Evolutionary conservation across 257 asterid genomes (phyloP), one percentile per base, ranked within the genome.

Genomic region (Leonotis leonurus): DNA sequence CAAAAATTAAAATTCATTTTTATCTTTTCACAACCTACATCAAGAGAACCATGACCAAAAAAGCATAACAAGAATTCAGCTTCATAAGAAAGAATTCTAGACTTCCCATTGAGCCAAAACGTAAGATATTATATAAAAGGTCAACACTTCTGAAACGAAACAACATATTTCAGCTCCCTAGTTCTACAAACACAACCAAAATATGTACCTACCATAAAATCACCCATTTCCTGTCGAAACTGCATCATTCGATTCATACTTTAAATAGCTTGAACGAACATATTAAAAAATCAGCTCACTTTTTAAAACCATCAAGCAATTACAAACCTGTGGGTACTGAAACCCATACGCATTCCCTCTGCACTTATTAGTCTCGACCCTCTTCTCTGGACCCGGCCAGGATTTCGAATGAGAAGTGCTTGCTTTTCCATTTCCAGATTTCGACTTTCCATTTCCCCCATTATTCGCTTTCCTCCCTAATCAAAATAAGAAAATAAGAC

Each of bases 301-400:
- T 48, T 24, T 56, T 14, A 13, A 41, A 29, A 57, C 25, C 32
- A 30, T 25, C 30, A 65, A 75, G 51, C 53, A 60, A 25, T 36
- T 44, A 46, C 75, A 57, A 70, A 92, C 99, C 97, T 77, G 85
- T 22, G 88, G 84, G 50, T 86, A 89, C 37, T 48, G 76, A 64
- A 70, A 92, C 61, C 79, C 76, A 69, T 75, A 53, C 17, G 80
- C 74, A 69, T 75, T 81, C 54, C 87, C 85, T 70, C 67, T 69
- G 51, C 40, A 66, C 69, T 62, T 77, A 75, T 61, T 67, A 12
- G 65, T 46, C 54, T 74, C 81, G 53, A 39, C 69, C 65, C 49
- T 60, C 41, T 60, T 55, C 74, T 12, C 46, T 1, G 46, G 58
- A 29, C 64, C 83, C 25, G 77, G 56, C 51, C 71, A 53, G 14